Evolutionary conservation across 345 rosid species (phyloP).

Genomic region (Dipteronia sinensis): DNA sequence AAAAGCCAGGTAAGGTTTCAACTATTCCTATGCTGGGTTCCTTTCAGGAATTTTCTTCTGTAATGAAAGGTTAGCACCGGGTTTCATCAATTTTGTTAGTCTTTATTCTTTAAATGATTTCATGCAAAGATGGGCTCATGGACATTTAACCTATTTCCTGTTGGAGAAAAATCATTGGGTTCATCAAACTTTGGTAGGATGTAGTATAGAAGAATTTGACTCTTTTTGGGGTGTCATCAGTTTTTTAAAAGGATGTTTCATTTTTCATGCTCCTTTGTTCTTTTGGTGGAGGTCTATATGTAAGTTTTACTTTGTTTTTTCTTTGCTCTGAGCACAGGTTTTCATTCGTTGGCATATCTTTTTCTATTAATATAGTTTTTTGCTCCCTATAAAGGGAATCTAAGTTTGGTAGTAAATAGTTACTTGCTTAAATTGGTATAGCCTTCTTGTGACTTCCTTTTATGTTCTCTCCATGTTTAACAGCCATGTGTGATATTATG

Average conservation of each 20-base stretch:
- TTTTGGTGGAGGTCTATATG: neutral
- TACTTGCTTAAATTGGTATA: too few relatives aligned
- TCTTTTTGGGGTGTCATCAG: neutral
- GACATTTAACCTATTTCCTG: neutral
- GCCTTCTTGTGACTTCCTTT: neutral
- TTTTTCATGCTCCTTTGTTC: neutral
- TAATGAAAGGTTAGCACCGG: neutral
- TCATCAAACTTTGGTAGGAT: neutral
- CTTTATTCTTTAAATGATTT: neutral
- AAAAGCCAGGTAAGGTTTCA: constrained; percentile 29
- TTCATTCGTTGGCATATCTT: neutral
- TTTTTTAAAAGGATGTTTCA: neutral
- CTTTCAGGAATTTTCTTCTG: neutral
- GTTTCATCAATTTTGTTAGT: neutral
- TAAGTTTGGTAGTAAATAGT: neutral
- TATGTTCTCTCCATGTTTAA: too few relatives aligned
- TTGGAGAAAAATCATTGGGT: constrained; percentile 1
- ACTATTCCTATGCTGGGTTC: neutral
- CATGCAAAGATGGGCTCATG: neutral
- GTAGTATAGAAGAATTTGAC: neutral
- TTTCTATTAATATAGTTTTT: neutral
- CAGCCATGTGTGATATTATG: too few relatives aligned
- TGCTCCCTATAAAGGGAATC: neutral
- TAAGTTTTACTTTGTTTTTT: neutral
- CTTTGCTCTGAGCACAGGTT: neutral